Percentiles rank a stretch among this genome's conserved stretches.
phyloP scores from a whole-genome alignment of 116 monocot genomes.

The Cymodocea nodosa region DNA sequence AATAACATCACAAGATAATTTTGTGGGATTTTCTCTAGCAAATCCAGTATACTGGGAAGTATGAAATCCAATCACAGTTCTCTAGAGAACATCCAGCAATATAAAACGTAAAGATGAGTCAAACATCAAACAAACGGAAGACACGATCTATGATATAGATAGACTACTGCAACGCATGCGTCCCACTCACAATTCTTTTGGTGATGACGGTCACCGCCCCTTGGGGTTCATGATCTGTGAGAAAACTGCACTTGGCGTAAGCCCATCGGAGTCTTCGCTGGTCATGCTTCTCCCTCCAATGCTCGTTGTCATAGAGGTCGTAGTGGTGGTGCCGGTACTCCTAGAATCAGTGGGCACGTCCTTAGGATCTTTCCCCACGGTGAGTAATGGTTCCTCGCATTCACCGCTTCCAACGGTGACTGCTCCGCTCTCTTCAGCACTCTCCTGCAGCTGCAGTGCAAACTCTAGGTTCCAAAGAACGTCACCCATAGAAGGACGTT shows the following conservation, averaged over 20 bases:
- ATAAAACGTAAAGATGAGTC: too few relatives aligned
- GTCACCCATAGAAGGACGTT: constrained; percentile 14
- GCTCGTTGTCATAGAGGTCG: constrained; percentile 31
- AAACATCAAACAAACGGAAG: too few relatives aligned
- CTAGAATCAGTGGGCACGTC: constrained; percentile 28
- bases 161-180: background rate
- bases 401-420: background rate
- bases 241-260: constrained; percentile 24
- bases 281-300: constrained; percentile 49
- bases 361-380: constrained; percentile 27
- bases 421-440: constrained; percentile 7
- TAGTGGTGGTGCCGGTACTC: constrained; percentile 21
- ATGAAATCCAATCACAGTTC: too few relatives aligned
- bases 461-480: constrained; percentile 18
- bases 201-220: constrained; percentile 8
- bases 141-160: too few relatives aligned
- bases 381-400: background rate
- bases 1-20: too few relatives aligned
- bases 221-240: constrained; percentile 30
- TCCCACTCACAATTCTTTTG: background rate
- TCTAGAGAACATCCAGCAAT: too few relatives aligned
- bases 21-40: too few relatives aligned
- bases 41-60: too few relatives aligned
- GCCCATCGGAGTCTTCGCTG: constrained; percentile 38
- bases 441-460: constrained; percentile 16